A percentile compares a stretch with the other conserved stretches of the same genome.
These are phyloP conservation scores for Ogataea pini DNA, from an alignment of 805 yeast species.

Conservation along the genomic window DNA sequence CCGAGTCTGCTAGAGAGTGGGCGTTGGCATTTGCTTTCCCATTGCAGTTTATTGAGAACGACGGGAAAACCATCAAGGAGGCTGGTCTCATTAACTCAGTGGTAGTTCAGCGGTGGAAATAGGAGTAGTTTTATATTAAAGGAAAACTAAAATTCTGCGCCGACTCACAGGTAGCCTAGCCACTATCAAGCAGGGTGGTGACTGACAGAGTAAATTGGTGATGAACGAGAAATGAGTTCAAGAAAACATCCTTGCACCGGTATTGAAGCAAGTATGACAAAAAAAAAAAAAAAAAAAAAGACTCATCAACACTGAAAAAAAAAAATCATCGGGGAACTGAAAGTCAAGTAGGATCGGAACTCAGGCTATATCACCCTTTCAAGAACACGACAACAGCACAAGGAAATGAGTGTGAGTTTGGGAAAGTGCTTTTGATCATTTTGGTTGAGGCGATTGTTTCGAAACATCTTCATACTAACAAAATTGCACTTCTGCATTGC, in stretches of 20 bases:
- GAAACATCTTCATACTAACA: neutral
- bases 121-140: neutral
- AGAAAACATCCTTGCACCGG: slow-evolving; percentile 2
- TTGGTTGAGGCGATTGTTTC: too few relatives aligned
- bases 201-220: too few relatives aligned
- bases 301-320: slow-evolving; percentile 3
- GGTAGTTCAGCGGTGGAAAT: slow-evolving; percentile 84
- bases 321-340: neutral
- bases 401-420: slow-evolving; percentile 1
- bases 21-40: slow-evolving; percentile 82
- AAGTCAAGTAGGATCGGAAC: neutral
- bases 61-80: slow-evolving; percentile 60
- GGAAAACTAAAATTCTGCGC: slow-evolving; percentile 1
- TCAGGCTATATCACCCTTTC: neutral
- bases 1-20: slow-evolving; percentile 52
- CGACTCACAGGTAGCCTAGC: neutral
- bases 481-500: neutral
- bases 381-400: too few relatives aligned
- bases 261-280: neutral
- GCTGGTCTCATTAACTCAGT: slow-evolving; percentile 82
- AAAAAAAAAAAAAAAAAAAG: slow-evolving; percentile 1
- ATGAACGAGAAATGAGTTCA: too few relatives aligned
- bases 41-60: slow-evolving; percentile 65
- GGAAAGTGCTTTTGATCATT: neutral
- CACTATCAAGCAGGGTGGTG: too few relatives aligned